Conservation (phyloP, 106 monocot species). For the Dioscorea zingiberensis region DNA sequence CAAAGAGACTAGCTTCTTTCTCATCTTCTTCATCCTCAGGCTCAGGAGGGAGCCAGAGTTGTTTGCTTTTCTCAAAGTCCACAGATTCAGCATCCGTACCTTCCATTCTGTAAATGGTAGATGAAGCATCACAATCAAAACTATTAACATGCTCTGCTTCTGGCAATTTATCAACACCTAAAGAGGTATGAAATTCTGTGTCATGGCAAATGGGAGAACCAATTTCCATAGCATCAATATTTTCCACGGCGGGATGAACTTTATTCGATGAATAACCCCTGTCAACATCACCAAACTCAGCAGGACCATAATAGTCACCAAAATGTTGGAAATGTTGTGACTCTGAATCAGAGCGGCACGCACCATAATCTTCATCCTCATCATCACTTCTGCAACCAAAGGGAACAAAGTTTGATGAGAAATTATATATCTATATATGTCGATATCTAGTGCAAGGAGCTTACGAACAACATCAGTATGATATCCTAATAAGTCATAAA, state of each 20-base stretch:
- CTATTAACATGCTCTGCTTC: conserved; percentile 32
- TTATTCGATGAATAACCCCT: conserved; percentile 20
- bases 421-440: background rate
- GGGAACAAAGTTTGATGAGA: background rate
- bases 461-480: background rate
- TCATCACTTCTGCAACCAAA: conserved; percentile 63
- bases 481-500: too few species aligned
- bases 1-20: conserved; percentile 25
- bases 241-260: conserved; percentile 26
- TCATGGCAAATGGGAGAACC: conserved; percentile 15
- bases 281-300: conserved; percentile 39
- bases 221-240: conserved; percentile 23
- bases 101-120: conserved; percentile 55
- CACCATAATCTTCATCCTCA: conserved; percentile 58
- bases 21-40: conserved; percentile 88
- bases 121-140: conserved; percentile 47
- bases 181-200: conserved; percentile 22
- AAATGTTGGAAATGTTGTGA: conserved; percentile 27
- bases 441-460: background rate
- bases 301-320: conserved; percentile 49
- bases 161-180: conserved; percentile 29
- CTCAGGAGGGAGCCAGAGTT: conserved; percentile 87
- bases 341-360: conserved; percentile 45
- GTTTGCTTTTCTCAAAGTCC: conserved; percentile 81
- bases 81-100: conserved; percentile 33